These are phyloP conservation scores for Aaosphaeria arxii DNA, from an alignment of 2,329 filamentous ascomycete species.

Conservation along the genomic window DNA sequence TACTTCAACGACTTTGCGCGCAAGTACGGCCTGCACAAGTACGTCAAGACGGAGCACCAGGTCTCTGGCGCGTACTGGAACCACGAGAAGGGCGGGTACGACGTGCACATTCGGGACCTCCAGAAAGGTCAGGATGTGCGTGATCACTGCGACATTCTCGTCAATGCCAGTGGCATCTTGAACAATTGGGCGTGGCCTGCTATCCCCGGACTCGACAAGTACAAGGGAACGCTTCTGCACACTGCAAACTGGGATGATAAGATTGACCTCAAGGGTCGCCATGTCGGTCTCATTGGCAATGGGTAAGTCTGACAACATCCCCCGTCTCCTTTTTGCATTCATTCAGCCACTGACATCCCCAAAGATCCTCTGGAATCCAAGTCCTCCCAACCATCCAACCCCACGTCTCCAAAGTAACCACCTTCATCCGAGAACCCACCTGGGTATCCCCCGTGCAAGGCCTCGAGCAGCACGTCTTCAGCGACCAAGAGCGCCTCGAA, in stretches of 20 bases:
- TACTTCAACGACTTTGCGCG: slow-evolving; percentile 43
- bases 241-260: slow-evolving; percentile 55
- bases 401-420: slow-evolving; percentile 43
- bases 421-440: slow-evolving; percentile 51
- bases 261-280: slow-evolving; percentile 47
- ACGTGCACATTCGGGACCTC: slow-evolving; percentile 34
- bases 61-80: slow-evolving; percentile 38
- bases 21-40: slow-evolving; percentile 40
- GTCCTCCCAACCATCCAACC: slow-evolving; percentile 50
- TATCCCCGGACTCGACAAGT: slow-evolving; percentile 51
- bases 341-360: slow-evolving; percentile 4
- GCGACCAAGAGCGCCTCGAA: slow-evolving; percentile 38
- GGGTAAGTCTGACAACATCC: slow-evolving; percentile 21
- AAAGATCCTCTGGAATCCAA: slow-evolving; percentile 55
- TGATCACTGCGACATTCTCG: slow-evolving; percentile 48
- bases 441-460: slow-evolving; percentile 49
- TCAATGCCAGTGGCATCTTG: slow-evolving; percentile 50
- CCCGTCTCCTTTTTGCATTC: slow-evolving; percentile 10
- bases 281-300: slow-evolving; percentile 55
- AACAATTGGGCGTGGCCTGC: slow-evolving; percentile 54
- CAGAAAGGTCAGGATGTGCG: slow-evolving; percentile 23
- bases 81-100: slow-evolving; percentile 30
- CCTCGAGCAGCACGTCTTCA: slow-evolving; percentile 45
- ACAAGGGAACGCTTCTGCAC: slow-evolving; percentile 54
- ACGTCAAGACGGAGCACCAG: slow-evolving; percentile 31